Conservation (phyloP, 2,329 filamentous ascomycete species). For the Alternaria triticina region DNA sequence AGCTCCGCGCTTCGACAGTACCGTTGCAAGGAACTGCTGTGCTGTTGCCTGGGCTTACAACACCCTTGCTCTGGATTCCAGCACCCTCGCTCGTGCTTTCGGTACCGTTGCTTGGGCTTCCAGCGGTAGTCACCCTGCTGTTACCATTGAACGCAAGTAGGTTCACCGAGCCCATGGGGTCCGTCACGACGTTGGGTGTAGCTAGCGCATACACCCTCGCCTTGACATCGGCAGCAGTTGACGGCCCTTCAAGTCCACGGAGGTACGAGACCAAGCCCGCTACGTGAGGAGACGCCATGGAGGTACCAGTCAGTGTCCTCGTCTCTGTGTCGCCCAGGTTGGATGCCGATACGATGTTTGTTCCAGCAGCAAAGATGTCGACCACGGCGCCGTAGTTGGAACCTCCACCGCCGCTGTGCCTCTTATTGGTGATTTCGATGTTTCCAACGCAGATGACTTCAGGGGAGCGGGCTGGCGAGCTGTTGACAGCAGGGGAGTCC, state of each 20-base stretch:
- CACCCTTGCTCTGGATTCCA: background rate
- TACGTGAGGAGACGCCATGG: conserved; percentile 72
- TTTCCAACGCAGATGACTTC: conserved; percentile 48
- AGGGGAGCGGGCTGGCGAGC: conserved; percentile 43
- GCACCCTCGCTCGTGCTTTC: background rate
- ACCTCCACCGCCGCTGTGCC: conserved; percentile 15
- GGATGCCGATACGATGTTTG: conserved; percentile 54
- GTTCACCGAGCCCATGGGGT: conserved; percentile 28
- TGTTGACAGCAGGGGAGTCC: conserved; percentile 26
- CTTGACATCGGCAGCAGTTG: conserved; percentile 28
- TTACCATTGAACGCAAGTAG: conserved; percentile 40
- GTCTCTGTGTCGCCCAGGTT: conserved; percentile 49
- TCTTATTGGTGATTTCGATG: conserved; percentile 30
- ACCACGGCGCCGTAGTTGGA: conserved; percentile 49
- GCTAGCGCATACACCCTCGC: conserved; percentile 32
- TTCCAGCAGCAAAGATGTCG: conserved; percentile 49
- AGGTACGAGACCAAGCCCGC: conserved; percentile 73
- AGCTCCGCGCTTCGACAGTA: background rate
- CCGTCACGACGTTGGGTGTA: conserved; percentile 28
- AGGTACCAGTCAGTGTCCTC: conserved; percentile 63
- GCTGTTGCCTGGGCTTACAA: background rate
- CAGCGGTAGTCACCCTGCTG: background rate
- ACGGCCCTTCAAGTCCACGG: conserved; percentile 57
- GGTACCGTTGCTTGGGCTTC: background rate
- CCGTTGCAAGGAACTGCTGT: background rate